Evolutionary conservation across 2,329 filamentous ascomycete species (phyloP), one percentile per base, ranked within the genome.

Genomic region (Botryotinia calthae): DNA sequence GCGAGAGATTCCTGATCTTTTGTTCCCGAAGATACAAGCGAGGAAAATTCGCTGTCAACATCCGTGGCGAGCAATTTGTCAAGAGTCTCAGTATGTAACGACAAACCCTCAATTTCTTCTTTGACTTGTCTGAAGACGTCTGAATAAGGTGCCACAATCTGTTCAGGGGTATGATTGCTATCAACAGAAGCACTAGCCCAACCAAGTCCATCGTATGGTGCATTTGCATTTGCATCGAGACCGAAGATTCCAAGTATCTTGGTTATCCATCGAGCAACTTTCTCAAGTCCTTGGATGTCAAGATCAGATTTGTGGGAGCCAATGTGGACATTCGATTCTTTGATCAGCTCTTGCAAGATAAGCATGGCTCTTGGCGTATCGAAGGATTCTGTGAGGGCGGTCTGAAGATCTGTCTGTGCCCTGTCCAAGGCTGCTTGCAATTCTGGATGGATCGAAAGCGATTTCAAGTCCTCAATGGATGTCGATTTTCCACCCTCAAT

Each of bases 241-340:
- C 95, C 95, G 74, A 98, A 93, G 74, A 95, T 93, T 74, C 92
- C 91, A 25, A 96, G 90, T 73, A 97, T 91, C 73, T 89, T 89
- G 1, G 95, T 97, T 62, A 97, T 86, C 90, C 93, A 98, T 70
- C 88, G 86, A 10, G 92, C 94, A 71, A 93, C 84, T 1, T 84
- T 82, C 76, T 88, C 86, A 5, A 89, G 80, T 22, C 84, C 84
- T 16, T 79, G 76, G 25, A 88, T 80, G 74, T 88, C 85, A 48
- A 82, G 77, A 37, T 82, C 79, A 9, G 83, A 82, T 74, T 85
- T 85, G 25, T 68, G 70, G 76, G 85, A 82, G 74, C 82, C 84
- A 70, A 88, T 82, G 76, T 86, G 84, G 70, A 86, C 84, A 82
- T 97, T 97, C 79, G 91, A 92, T 59, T 92, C 89, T 65, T 90